Evolutionary conservation across 2,329 filamentous ascomycete genomes (phyloP), one percentile per base, ranked within the genome.

Genomic region (Microdochium bolleyi): DNA sequence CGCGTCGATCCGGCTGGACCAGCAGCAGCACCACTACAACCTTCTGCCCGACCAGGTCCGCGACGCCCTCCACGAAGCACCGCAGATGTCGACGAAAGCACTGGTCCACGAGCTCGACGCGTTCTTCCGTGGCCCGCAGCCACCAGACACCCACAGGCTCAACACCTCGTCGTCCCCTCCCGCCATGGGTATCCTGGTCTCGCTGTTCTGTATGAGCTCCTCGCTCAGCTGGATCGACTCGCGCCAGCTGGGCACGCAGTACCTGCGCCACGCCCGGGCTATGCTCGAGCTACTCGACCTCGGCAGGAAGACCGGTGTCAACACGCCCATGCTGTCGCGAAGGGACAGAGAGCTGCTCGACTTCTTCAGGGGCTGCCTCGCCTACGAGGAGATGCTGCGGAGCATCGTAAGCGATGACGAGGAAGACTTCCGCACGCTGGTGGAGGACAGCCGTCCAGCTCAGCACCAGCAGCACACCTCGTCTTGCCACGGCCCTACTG

Each of bases 151-250:
- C 41, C 3, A 46, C 16, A 11, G n/a, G n/a, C n/a, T n/a, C 14
- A 19, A 8, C 16, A 46, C 7, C n/a, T 46, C 41, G n/a, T 24
- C 21, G 10, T 62, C 61, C 21, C 62, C 62, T 4, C 56, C 53
- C 16, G 60, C 56, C 19, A 55, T n/a, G n/a, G n/a, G n/a, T n/a
- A n/a, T 64, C 5, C 54, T 64, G 11, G 30, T 64, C 11, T 57
- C 62, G 0, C 51, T 64, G 10, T 64, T 64, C 48, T 64, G 62
- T 53, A 62, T 64, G 62, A 64, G 62, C 46, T 64, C 62, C 10
- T 64, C 62, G 24, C 59, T 63, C 55, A 60, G 58, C 51, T 64
- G 62, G 62, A 55, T 62, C 48, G 62, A 64, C 22, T 51, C 60
- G 1, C 58, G 58, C 3, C 57, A 61, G 41, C 57, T 63, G 2